Percentiles rank a stretch among this genome's conserved stretches.
phyloP scores from a whole-genome alignment of 2,329 filamentous ascomycete species.

The Monosporascus sp. region DNA sequence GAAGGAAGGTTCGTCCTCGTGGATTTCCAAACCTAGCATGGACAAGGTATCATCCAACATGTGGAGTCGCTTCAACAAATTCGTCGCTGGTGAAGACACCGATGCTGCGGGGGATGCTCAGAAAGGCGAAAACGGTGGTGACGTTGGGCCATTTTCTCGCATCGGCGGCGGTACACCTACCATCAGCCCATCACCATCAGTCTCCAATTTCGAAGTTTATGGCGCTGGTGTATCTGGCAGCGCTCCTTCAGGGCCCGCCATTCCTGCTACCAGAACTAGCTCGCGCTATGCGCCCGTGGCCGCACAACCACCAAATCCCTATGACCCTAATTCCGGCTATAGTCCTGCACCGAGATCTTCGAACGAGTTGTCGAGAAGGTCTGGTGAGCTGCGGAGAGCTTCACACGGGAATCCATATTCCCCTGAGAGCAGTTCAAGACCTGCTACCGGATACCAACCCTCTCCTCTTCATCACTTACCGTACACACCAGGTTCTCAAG shows the following conservation, averaged over 20 bases:
- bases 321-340: constrained; percentile 29
- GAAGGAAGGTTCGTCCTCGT: constrained; percentile 73
- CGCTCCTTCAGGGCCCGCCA: constrained; percentile 22
- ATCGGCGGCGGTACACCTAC: constrained; percentile 72
- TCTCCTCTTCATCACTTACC: neutral
- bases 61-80: constrained; percentile 92
- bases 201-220: constrained; percentile 68
- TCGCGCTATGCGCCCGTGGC: constrained; percentile 47
- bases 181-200: constrained; percentile 68
- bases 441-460: constrained; percentile 28
- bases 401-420: constrained; percentile 28
- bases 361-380: constrained; percentile 34
- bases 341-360: constrained; percentile 34
- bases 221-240: constrained; percentile 33
- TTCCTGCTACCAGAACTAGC: constrained; percentile 37
- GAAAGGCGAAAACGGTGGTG: constrained; percentile 49
- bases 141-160: constrained; percentile 75
- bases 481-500: constrained; percentile 9
- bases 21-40: constrained; percentile 94
- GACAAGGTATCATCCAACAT: constrained; percentile 90
- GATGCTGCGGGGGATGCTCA: constrained; percentile 56
- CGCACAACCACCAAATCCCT: constrained; percentile 27
- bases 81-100: constrained; percentile 85
- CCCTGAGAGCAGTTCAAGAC: constrained; percentile 23
- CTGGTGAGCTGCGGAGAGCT: constrained; percentile 37